phyloP scores from a whole-genome alignment of 2,329 filamentous ascomycete genomes.

The Elsinoe batatas region DNA sequence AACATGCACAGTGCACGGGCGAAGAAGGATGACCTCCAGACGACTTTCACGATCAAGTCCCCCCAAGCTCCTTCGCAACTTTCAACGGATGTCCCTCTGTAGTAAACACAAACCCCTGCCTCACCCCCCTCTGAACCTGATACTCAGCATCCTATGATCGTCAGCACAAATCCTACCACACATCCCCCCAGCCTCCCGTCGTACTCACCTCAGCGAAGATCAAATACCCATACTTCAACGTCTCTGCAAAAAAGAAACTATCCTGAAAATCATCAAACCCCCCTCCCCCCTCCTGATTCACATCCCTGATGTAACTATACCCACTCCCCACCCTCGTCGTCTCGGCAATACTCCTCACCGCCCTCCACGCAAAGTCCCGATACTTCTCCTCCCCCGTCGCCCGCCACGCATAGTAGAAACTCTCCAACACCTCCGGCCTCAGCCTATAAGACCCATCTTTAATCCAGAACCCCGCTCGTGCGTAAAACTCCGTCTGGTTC shows the following conservation, averaged over 20 bases:
- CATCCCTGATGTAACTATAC: constrained; percentile 56
- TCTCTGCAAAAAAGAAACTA: constrained; percentile 81
- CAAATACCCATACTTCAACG: constrained; percentile 74
- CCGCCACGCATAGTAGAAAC: constrained; percentile 78
- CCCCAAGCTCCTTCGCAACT: constrained; percentile 23
- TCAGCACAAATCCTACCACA: constrained; percentile 13
- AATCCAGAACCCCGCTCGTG: constrained; percentile 61
- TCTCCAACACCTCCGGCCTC: constrained; percentile 69
- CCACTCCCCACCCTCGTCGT: constrained; percentile 56
- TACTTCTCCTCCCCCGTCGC: constrained; percentile 66
- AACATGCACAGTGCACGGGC: background rate
- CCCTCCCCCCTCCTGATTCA: constrained; percentile 55
- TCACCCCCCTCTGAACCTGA: constrained; percentile 43
- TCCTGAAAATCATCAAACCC: constrained; percentile 62
- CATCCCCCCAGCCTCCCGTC: background rate
- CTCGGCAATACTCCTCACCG: constrained; percentile 57
- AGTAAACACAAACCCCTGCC: constrained; percentile 52
- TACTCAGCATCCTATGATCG: constrained; percentile 45
- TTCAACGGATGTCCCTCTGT: constrained; percentile 55
- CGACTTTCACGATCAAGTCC: background rate
- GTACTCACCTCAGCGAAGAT: constrained; percentile 40
- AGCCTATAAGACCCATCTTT: constrained; percentile 52
- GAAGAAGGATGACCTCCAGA: background rate
- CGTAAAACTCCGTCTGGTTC: constrained; percentile 49
- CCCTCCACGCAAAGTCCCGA: constrained; percentile 76